phyloP scores from a whole-genome alignment of 352 stramenopile genomes.

The Globisporangium spinosum region DNA sequence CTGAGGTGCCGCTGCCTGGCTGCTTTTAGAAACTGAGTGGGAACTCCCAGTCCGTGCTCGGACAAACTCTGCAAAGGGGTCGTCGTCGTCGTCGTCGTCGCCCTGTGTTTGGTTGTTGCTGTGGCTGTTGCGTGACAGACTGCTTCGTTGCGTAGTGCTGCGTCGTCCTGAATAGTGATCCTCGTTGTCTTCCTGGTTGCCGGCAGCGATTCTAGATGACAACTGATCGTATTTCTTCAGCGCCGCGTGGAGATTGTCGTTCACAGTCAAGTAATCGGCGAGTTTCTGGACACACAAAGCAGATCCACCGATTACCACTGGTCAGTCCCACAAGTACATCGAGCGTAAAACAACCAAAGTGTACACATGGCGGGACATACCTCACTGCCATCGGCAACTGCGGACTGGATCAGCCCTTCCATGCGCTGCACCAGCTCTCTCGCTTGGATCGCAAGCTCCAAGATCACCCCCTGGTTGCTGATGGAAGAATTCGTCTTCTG shows the following conservation, averaged over 20 bases:
- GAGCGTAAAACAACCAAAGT: background rate
- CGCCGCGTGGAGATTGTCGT: conserved; percentile 58
- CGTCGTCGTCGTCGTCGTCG: conserved; percentile 33
- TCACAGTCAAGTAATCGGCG: conserved; percentile 64
- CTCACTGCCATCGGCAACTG: conserved; percentile 47
- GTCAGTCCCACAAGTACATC: background rate
- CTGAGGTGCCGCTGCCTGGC: background rate
- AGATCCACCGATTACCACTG: background rate
- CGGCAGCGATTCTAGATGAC: conserved; percentile 17
- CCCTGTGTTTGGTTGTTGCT: conserved; percentile 27
- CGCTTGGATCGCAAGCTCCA: conserved; percentile 62
- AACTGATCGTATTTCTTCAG: conserved; percentile 59
- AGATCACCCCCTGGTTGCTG: conserved; percentile 49
- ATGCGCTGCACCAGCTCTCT: conserved; percentile 59
- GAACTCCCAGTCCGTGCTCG: conserved; percentile 30
- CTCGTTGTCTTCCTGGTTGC: conserved; percentile 23
- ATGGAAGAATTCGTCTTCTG: conserved; percentile 46
- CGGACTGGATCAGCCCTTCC: conserved; percentile 57
- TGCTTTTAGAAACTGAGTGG: conserved; percentile 18
- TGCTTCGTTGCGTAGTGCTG: conserved; percentile 1
- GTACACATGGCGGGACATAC: conserved; percentile 14
- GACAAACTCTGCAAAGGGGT: conserved; percentile 66
- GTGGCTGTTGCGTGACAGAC: conserved; percentile 18
- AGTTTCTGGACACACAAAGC: conserved; percentile 29
- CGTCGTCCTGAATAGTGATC: background rate